Evolutionary conservation across 257 asterid genomes (phyloP).

Genomic region (Datura wrightii): DNA sequence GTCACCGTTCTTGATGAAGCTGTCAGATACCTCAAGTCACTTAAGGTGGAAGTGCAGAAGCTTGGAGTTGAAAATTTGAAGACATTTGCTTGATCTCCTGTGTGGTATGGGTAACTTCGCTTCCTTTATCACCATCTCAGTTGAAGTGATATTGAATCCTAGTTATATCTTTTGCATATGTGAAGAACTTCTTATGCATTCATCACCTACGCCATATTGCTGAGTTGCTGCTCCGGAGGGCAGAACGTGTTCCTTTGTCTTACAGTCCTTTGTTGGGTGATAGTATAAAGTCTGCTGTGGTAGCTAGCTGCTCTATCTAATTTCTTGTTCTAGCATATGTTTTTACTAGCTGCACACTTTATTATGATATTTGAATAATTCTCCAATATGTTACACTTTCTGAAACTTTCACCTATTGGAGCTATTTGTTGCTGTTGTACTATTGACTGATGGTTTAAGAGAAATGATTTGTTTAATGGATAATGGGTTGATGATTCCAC

Average conservation of each 20-base stretch:
- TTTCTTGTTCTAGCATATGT: background rate
- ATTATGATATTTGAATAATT: constrained; percentile 18
- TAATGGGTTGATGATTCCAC: constrained; percentile 28
- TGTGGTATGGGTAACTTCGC: background rate
- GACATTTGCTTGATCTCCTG: constrained; percentile 15
- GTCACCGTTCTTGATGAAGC: constrained; percentile 84
- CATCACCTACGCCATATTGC: background rate
- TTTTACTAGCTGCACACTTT: background rate
- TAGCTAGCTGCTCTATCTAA: background rate
- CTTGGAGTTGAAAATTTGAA: constrained; percentile 52
- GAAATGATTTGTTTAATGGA: background rate
- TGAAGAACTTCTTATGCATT: background rate
- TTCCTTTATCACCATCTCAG: constrained; percentile 14
- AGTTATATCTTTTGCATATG: background rate
- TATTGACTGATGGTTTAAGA: background rate
- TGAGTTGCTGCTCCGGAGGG: background rate
- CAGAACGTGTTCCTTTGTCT: background rate
- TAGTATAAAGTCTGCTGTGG: background rate
- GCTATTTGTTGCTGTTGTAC: constrained; percentile 6
- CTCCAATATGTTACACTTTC: constrained; percentile 8
- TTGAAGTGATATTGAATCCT: background rate
- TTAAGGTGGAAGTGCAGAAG: constrained; percentile 74
- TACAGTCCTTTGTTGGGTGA: background rate
- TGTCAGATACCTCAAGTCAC: constrained; percentile 78
- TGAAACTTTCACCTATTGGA: background rate